These are phyloP conservation scores for Corchorus olitorius DNA, from an alignment of 345 rosid genomes.

Conservation along the genomic window DNA sequence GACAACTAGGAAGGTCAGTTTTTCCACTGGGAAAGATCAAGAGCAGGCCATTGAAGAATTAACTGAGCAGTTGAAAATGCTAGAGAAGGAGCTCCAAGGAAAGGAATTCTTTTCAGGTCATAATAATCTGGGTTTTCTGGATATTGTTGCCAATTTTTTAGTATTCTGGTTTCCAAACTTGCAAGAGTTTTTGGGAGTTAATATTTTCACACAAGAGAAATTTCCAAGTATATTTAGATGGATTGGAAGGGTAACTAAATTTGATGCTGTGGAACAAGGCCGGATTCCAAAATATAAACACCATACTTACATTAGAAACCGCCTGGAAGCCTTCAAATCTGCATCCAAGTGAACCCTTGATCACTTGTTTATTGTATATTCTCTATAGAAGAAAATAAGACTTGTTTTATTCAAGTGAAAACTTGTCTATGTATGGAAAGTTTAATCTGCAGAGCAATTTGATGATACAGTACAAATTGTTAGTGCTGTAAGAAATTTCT, in stretches of 20 bases:
- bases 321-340: too few relatives aligned
- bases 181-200: constrained; percentile 8
- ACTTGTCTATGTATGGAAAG: too few relatives aligned
- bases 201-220: constrained; percentile 18
- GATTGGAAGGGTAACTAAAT: neutral
- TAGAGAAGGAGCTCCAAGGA: constrained; percentile 20
- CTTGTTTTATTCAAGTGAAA: too few relatives aligned
- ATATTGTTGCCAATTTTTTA: constrained; percentile 11
- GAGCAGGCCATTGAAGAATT: constrained; percentile 12
- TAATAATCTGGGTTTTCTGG: neutral
- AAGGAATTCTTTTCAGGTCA: constrained; percentile 22
- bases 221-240: constrained; percentile 17
- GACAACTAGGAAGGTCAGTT: neutral
- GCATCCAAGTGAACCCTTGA: too few relatives aligned
- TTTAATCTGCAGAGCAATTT: too few relatives aligned
- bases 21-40: neutral
- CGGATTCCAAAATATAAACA: too few relatives aligned
- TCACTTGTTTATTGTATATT: too few relatives aligned
- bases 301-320: too few relatives aligned
- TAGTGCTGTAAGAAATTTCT: neutral
- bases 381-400: too few relatives aligned
- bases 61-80: neutral
- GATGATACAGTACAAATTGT: too few relatives aligned
- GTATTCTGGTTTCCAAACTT: constrained; percentile 13
- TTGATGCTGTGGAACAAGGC: too few relatives aligned